Evolutionary conservation across 768 basidiomycete species (phyloP).

Genomic region (Daedalea quercina): DNA sequence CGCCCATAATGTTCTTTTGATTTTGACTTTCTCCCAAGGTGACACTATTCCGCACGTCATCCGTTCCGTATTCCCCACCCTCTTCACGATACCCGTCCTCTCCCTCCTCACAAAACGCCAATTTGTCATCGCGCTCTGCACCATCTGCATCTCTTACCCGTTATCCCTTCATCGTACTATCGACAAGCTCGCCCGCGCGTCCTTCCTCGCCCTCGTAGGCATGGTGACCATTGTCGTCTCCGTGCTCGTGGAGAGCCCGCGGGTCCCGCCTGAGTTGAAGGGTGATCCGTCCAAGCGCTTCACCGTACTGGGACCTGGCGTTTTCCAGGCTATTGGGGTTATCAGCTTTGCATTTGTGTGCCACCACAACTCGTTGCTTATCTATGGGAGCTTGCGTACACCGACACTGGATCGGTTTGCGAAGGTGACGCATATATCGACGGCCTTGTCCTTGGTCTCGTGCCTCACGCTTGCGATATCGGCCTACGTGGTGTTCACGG

Average conservation of each 20-base stretch:
- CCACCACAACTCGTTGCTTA: slow-evolving; percentile 95
- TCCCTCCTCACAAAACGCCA: slow-evolving; percentile 77
- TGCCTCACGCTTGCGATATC: slow-evolving; percentile 81
- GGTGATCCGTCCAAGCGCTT: slow-evolving; percentile 73
- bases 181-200: slow-evolving; percentile 91
- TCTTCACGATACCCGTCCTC: slow-evolving; percentile 61
- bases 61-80: slow-evolving; percentile 71
- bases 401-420: slow-evolving; percentile 94
- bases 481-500: slow-evolving; percentile 83
- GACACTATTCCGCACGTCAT: slow-evolving; percentile 97
- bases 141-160: slow-evolving; percentile 86
- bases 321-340: slow-evolving; percentile 95
- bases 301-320: slow-evolving; percentile 68
- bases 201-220: slow-evolving; percentile 82
- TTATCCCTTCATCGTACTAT: slow-evolving; percentile 96
- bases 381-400: slow-evolving; percentile 88
- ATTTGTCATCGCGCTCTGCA: slow-evolving; percentile 85
- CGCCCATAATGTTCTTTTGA: background rate
- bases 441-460: slow-evolving; percentile 74
- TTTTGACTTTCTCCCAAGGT: slow-evolving; percentile 34
- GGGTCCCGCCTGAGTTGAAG: slow-evolving; percentile 64
- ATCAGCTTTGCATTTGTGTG: slow-evolving; percentile 97
- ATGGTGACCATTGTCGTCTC: slow-evolving; percentile 91
- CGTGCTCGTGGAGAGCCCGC: slow-evolving; percentile 77
- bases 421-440: slow-evolving; percentile 89